Base-by-base conservation (phyloP, 1,139 yeast species). In the Kodamaea fungicola region DNA sequence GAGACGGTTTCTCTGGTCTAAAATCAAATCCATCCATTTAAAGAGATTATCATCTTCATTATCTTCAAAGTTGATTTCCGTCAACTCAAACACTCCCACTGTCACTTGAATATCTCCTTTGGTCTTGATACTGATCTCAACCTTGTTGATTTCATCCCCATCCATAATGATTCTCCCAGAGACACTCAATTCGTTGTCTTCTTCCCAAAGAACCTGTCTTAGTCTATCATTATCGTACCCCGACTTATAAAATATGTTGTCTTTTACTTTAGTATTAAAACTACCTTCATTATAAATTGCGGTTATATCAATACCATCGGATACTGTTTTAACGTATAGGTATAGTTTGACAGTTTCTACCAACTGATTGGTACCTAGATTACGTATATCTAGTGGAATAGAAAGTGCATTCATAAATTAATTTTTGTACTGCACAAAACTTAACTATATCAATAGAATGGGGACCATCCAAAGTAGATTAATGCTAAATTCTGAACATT, bases 381-480 rank as follows among this genome's bases (percentile, higher is more conserved):
- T 57, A 33, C 55, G 54, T n/a, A 60, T 49, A 8, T 39, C 32
- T 8, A 61, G 41, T 3, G 62, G 60, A 9, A 59, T 43, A 4
- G 53, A 42, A 8, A 43, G 36, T 6, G 55, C 45, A 28, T 44
- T 40, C 19, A 16, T 16, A 5, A 16, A 16, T 16, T 16, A 16
- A 16, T 16, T 16, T 16, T 16, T 5, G 5, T 16, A 16, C 19
- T 16, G 19, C 19, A 16, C 5, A 16, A 16, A 16, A 16, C 5
- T 16, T 16, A n/a, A n/a, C n/a, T n/a, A 9, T 12, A 27, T 16
- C 50, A 76, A 39, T 62, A 71, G 45, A 76, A 78, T 8, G 82
- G 81, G 42, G 76, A 74, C 97, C 95, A 86, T 2, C 98, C 98
- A 53, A 78, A 72, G 54, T 80, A 94, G 6, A 94, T 77, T 30